Evolutionary conservation across 208 protist species (phyloP), one percentile per base, ranked within the genome.

Genomic region (Wallacemonas sp.): DNA sequence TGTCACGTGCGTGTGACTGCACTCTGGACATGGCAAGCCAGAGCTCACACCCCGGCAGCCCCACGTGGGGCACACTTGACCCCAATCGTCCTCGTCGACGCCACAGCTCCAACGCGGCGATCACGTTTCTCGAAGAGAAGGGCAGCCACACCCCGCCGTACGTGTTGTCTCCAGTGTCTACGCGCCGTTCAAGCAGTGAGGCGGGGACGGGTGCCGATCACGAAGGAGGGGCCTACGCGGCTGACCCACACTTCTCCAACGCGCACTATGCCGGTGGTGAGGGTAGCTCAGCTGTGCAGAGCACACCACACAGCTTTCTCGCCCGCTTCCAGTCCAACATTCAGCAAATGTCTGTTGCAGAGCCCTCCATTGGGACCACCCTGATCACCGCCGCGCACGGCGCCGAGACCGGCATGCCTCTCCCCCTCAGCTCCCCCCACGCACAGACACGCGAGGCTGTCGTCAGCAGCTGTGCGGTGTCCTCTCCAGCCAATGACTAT

Each of bases 241-340:
- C n/a, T n/a, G n/a, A n/a, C n/a, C n/a, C n/a, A n/a, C n/a, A n/a
- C n/a, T n/a, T n/a, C n/a, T n/a, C n/a, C n/a, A n/a, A n/a, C n/a
- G n/a, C n/a, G n/a, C n/a, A 14, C 36, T 41, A 41, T 14, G 14
- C 6, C 44, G 22, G 44, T 49, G 44, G 44, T 19, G 36, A 41
- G 14, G 6, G 9, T 41, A 41, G 36, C 36, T 6, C 9, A 17
- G 36, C n/a, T n/a, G n/a, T n/a, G n/a, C n/a, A n/a, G n/a, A n/a
- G 36, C 9, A 14, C 36, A 41, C 44, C 44, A 6, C 28, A 12
- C 3, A 38, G 30, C 22, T 58, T 58, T 21, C 28, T 58, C 28
- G 51, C 51, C 3, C 51, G 51, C 12, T 58, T 58, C 24, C 51
- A 58, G 41, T 41, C 28, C 8, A 58, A 58, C 19, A 58, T 58